Percentiles rank a stretch among this genome's conserved stretches.
phyloP scores from a whole-genome alignment of 768 basidiomycete species.

The Ramaria rubella region DNA sequence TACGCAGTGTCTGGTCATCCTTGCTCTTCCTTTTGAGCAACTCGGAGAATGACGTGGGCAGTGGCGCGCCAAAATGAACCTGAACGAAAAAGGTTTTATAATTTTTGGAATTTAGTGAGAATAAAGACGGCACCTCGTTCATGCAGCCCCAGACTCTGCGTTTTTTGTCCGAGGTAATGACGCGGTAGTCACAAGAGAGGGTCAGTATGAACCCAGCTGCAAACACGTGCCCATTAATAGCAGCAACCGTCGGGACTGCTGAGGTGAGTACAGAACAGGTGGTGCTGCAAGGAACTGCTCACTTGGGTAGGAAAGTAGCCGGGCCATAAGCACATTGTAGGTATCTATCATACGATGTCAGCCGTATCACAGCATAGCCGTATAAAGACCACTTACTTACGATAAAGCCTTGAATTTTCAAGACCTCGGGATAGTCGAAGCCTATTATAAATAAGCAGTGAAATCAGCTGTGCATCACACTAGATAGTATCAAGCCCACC shows the following conservation, averaged over 20 bases:
- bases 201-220: slow-evolving; percentile 79
- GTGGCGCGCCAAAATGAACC: slow-evolving; percentile 78
- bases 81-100: slow-evolving; percentile 20
- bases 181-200: slow-evolving; percentile 78
- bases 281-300: slow-evolving; percentile 19
- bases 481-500: slow-evolving; percentile 35
- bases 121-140: slow-evolving; percentile 70
- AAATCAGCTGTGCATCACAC: not conserved
- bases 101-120: not conserved
- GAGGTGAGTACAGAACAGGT: not conserved
- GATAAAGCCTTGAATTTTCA: slow-evolving; percentile 56
- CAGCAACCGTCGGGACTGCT: slow-evolving; percentile 70
- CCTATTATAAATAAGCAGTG: slow-evolving; percentile 30
- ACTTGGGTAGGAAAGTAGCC: slow-evolving; percentile 76
- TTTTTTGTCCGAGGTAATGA: slow-evolving; percentile 77
- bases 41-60: slow-evolving; percentile 66
- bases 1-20: slow-evolving; percentile 51
- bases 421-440: slow-evolving; percentile 52
- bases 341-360: slow-evolving; percentile 39
- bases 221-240: slow-evolving; percentile 81
- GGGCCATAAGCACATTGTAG: slow-evolving; percentile 64
- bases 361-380: not conserved
- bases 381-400: slow-evolving; percentile 37
- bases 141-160: slow-evolving; percentile 83
- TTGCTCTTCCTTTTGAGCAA: slow-evolving; percentile 61